Evolutionary conservation across 495 filamentous ascomycete species (phyloP).

Genomic region (Lophiotrema nucula): DNA sequence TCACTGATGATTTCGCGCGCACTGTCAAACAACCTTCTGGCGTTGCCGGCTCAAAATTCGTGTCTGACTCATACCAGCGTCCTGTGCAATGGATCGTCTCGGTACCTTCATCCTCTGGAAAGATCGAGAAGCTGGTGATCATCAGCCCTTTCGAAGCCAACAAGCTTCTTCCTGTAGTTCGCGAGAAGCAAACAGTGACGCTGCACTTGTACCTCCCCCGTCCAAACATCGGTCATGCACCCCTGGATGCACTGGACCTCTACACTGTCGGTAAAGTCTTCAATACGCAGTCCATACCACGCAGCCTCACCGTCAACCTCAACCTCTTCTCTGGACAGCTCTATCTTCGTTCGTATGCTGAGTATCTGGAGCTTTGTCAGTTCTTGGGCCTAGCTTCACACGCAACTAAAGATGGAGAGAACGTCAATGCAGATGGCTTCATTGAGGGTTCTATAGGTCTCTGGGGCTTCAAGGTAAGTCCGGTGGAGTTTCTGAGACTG

Average conservation of each 20-base stretch:
- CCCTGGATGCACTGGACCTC: conserved; percentile 18
- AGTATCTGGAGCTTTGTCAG: conserved; percentile 54
- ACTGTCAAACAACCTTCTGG: conserved; percentile 44
- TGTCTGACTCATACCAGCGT: conserved; percentile 54
- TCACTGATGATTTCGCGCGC: conserved; percentile 56
- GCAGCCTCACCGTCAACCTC: conserved; percentile 36
- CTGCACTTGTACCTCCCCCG: conserved; percentile 62
- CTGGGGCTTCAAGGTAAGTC: conserved; percentile 44
- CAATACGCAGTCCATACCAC: neutral
- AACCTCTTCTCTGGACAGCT: conserved; percentile 69
- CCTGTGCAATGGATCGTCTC: conserved; percentile 61
- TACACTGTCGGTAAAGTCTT: conserved; percentile 5
- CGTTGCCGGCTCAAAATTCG: neutral
- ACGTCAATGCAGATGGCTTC: conserved; percentile 46
- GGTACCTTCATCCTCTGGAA: no score
- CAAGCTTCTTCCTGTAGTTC: conserved; percentile 46
- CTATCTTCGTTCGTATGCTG: conserved; percentile 53
- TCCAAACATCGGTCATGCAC: conserved; percentile 34
- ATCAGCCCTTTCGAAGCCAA: conserved; percentile 66
- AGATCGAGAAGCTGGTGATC: conserved; percentile 46
- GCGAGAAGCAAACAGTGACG: conserved; percentile 36
- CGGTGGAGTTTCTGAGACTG: conserved; percentile 53
- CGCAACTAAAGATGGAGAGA: conserved; percentile 35
- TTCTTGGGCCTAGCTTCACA: conserved; percentile 51
- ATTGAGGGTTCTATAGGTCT: conserved; percentile 37